phyloP scores from a whole-genome alignment of 148 eudicot genomes.

The Pouteria glomerata region DNA sequence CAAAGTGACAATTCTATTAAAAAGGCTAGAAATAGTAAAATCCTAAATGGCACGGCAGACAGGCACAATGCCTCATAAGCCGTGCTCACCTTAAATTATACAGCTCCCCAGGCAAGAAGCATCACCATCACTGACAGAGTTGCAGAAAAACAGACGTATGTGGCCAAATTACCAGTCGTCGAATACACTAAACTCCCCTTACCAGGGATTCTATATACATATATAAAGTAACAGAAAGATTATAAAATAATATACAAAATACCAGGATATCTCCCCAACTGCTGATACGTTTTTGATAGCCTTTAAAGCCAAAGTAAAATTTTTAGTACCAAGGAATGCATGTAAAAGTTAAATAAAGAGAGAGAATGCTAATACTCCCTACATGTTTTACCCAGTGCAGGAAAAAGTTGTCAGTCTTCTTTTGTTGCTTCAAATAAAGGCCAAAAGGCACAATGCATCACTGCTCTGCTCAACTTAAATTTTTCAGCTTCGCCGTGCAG shows the following conservation, averaged over 20 bases:
- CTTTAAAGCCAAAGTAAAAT: conserved; percentile 53
- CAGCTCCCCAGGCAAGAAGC: conserved; percentile 67
- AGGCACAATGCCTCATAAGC: conserved; percentile 92
- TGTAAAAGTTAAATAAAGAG: conserved; percentile 34
- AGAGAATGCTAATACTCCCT: conserved; percentile 65
- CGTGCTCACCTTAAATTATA: conserved; percentile 93
- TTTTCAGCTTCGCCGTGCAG: conserved; percentile 36
- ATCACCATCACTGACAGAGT: conserved; percentile 75
- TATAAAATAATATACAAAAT: conserved; percentile 32
- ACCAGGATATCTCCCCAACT: conserved; percentile 74
- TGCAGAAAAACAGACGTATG: conserved; percentile 46
- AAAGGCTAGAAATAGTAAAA: conserved; percentile 23
- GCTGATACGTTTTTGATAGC: conserved; percentile 63
- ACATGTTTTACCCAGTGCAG: conserved; percentile 57
- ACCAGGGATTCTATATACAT: conserved; percentile 58
- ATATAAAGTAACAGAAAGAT: conserved; percentile 19
- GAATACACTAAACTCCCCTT: conserved; percentile 63
- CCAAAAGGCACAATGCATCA: conserved; percentile 40
- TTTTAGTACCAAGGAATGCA: conserved; percentile 54
- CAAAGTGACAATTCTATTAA: conserved; percentile 9
- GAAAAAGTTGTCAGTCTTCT: conserved; percentile 40
- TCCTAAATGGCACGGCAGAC: conserved; percentile 90
- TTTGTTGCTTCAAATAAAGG: conserved; percentile 39
- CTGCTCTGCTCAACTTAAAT: conserved; percentile 39
- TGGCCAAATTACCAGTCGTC: conserved; percentile 61